Evolutionary conservation across 805 yeast genomes (phyloP).

Genomic region (Candida peoriensis): DNA sequence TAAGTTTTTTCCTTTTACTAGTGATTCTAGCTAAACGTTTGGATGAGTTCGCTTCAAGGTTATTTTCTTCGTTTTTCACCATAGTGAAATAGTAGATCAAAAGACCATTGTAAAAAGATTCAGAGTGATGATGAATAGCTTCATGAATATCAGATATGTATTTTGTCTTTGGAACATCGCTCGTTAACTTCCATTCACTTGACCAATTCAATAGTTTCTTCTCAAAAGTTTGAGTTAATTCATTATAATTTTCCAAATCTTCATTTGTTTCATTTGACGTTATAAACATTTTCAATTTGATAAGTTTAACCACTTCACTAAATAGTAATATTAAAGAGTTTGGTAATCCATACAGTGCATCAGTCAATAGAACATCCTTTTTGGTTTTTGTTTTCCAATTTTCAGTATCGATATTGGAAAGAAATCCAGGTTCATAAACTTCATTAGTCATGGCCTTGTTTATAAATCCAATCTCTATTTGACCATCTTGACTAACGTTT

Average conservation of each 20-base stretch:
- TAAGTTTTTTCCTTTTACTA: no score
- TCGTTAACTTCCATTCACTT: constrained; percentile 62
- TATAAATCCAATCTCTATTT: constrained; percentile 37
- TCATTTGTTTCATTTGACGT: constrained; percentile 2
- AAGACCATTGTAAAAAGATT: constrained; percentile 72
- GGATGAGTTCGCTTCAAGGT: no score
- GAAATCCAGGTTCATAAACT: constrained; percentile 32
- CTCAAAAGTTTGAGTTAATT: constrained; percentile 34
- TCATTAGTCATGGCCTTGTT: constrained; percentile 13
- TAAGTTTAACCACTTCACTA: constrained; percentile 63
- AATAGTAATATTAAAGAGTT: constrained; percentile 71
- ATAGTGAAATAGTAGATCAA: constrained; percentile 67
- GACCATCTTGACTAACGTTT: constrained; percentile 40
- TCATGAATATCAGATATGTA: constrained; percentile 41
- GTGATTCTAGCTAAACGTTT: no score
- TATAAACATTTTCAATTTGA: constrained; percentile 55
- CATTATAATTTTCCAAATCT: constrained; percentile 9
- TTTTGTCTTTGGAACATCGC: constrained; percentile 11
- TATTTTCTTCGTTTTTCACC: constrained; percentile 50
- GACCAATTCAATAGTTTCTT: constrained; percentile 58
- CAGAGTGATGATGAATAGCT: constrained; percentile 73
- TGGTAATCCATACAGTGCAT: constrained; percentile 80
- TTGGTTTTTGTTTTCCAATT: constrained; percentile 30
- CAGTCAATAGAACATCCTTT: constrained; percentile 60
- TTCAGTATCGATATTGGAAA: constrained; percentile 31